phyloP scores from a whole-genome alignment of 192 early-diverging fungal genomes.

The Lunasporangiospora selenospora region DNA sequence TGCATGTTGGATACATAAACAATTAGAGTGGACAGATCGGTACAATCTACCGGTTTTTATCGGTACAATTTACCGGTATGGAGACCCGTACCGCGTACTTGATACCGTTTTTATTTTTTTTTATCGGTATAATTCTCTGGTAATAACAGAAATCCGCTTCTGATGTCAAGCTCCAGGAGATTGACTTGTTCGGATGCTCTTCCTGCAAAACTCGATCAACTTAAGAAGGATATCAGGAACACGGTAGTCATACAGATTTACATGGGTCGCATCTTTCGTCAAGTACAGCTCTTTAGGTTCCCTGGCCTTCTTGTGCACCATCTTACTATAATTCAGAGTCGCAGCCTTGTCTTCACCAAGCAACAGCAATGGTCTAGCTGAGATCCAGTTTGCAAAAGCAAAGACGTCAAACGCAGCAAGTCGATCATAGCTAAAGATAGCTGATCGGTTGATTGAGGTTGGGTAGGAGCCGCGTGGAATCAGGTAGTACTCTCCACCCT shows the following conservation, averaged over 20 bases:
- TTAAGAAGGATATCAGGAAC: constrained; percentile 1
- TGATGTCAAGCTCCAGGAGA: too few relatives aligned
- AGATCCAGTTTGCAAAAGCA: constrained; percentile 4
- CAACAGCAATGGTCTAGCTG: constrained; percentile 16
- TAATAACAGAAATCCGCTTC: too few relatives aligned
- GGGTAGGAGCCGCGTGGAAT: constrained; percentile 27
- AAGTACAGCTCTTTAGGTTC: constrained; percentile 35
- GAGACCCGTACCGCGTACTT: too few relatives aligned
- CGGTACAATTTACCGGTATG: too few relatives aligned
- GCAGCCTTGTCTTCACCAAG: constrained; percentile 38
- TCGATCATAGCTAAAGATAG: constrained; percentile 20
- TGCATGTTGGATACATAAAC: too few relatives aligned
- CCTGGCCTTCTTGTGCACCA: background rate
- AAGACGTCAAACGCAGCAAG: constrained; percentile 18
- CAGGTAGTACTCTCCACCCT: constrained; percentile 31
- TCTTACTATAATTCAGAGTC: constrained; percentile 20
- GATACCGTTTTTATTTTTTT: too few relatives aligned
- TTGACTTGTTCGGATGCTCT: too few relatives aligned
- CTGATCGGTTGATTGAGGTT: constrained; percentile 9
- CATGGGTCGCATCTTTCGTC: constrained; percentile 24
- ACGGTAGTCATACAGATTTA: constrained; percentile 28
- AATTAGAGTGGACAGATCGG: too few relatives aligned
- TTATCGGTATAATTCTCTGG: too few relatives aligned
- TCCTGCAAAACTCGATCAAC: constrained; percentile 12
- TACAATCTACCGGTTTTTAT: too few relatives aligned